phyloP scores from a whole-genome alignment of 495 filamentous ascomycete species.

The Eremomyces bilateralis region DNA sequence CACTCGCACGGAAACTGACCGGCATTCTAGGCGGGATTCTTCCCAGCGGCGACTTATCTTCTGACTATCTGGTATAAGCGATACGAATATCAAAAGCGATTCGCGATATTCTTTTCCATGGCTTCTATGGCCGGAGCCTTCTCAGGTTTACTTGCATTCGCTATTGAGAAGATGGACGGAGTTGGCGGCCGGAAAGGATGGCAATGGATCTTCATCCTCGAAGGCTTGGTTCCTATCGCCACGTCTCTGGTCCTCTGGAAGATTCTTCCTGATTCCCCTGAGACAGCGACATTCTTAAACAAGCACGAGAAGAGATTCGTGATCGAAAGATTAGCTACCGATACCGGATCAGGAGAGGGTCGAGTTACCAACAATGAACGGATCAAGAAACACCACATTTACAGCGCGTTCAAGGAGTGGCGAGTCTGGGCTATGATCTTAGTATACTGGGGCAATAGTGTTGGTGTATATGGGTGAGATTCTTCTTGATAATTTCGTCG shows the following conservation, averaged over 20 bases:
- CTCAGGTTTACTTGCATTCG: slow-evolving; percentile 29
- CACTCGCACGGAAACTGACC: background rate
- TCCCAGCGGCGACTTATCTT: background rate
- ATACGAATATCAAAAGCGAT: background rate
- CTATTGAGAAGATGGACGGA: slow-evolving; percentile 6
- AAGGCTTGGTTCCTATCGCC: slow-evolving; percentile 30
- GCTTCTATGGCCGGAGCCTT: slow-evolving; percentile 27
- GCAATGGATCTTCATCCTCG: slow-evolving; percentile 48
- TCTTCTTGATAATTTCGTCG: slow-evolving; percentile 16
- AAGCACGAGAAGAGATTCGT: slow-evolving; percentile 25
- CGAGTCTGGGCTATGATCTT: slow-evolving; percentile 18
- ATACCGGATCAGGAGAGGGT: background rate
- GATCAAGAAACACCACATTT: background rate
- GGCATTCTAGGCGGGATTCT: background rate
- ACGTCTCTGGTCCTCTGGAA: slow-evolving; percentile 26
- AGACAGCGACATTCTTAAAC: slow-evolving; percentile 26
- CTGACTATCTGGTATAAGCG: slow-evolving; percentile 1
- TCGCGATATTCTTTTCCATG: background rate
- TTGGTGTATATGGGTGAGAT: slow-evolving; percentile 24
- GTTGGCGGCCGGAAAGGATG: slow-evolving; percentile 18
- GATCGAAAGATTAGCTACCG: slow-evolving; percentile 17
- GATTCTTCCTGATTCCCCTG: slow-evolving; percentile 36
- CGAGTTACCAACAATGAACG: background rate
- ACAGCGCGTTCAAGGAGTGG: background rate
- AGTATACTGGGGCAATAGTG: slow-evolving; percentile 10